Conservation (phyloP, 2,329 filamentous ascomycete species). For the Blastomyces parvus region DNA sequence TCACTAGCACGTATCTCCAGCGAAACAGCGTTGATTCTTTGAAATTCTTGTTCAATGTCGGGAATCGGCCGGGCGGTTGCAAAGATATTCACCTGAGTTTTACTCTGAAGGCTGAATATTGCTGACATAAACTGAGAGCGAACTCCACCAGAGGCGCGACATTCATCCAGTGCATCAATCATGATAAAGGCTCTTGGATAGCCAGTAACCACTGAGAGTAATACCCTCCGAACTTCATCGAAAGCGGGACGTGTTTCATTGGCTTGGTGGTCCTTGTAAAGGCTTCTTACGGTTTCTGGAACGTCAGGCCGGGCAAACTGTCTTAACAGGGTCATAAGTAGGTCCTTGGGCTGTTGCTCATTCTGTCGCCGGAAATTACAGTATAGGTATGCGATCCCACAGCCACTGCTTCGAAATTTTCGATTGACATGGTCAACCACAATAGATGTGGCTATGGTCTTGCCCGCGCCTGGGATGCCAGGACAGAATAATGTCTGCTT, state of each 20-base stretch:
- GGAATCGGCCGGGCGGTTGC: neutral
- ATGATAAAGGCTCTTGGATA: constrained; percentile 10
- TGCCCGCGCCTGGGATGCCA: constrained; percentile 15
- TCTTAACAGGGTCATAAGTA: neutral
- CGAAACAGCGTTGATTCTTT: neutral
- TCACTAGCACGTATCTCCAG: constrained; percentile 1
- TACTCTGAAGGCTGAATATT: neutral
- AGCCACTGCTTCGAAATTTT: neutral
- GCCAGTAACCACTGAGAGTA: neutral
- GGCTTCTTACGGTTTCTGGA: constrained; percentile 1
- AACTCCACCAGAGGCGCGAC: neutral
- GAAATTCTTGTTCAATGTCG: too few relatives aligned
- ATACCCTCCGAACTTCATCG: neutral
- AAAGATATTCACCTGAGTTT: neutral
- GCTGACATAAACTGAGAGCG: constrained; percentile 1
- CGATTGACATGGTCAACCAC: constrained; percentile 9
- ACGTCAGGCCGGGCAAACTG: neutral
- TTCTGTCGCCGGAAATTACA: neutral
- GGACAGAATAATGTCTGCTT: constrained; percentile 7
- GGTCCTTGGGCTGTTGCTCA: neutral
- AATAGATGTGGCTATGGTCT: constrained; percentile 13
- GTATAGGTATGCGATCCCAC: constrained; percentile 5
- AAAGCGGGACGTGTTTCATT: neutral
- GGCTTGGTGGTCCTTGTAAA: constrained; percentile 6
- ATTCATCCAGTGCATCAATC: constrained; percentile 17